These are phyloP conservation scores for Ogataea salicorniae DNA, from an alignment of 805 yeast species.

Conservation along the genomic window DNA sequence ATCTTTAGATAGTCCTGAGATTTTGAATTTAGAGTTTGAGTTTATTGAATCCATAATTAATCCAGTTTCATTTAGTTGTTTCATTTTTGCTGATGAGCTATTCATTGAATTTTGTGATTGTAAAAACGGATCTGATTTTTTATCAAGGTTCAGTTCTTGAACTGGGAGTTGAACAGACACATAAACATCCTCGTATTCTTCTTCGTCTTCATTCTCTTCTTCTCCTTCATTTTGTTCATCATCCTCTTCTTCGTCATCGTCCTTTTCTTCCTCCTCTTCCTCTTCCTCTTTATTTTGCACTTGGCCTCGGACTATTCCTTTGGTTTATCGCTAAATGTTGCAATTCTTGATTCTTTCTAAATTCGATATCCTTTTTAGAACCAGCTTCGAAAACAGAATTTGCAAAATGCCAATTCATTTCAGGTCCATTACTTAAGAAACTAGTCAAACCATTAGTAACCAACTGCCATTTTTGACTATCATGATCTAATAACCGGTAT, in stretches of 20 bases:
- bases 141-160: constrained; percentile 23
- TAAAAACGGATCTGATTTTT: neutral
- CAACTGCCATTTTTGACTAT: constrained; percentile 46
- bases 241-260: constrained; percentile 1
- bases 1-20: constrained; percentile 50
- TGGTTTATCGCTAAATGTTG: constrained; percentile 13
- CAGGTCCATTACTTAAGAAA: constrained; percentile 74
- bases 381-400: constrained; percentile 73
- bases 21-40: constrained; percentile 31
- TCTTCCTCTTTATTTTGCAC: neutral
- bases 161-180: constrained; percentile 51
- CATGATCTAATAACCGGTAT: constrained; percentile 34
- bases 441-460: constrained; percentile 68
- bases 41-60: constrained; percentile 2
- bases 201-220: constrained; percentile 11
- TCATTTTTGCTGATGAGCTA: neutral
- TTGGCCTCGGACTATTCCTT: constrained; percentile 1
- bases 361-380: constrained; percentile 75
- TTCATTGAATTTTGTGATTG: neutral
- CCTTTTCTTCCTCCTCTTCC: neutral
- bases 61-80: constrained; percentile 6
- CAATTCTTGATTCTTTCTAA: constrained; percentile 33
- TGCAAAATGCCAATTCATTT: constrained; percentile 87
- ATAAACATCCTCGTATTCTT: constrained; percentile 42
- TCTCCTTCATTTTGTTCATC: constrained; percentile 4